Base-by-base conservation (phyloP, 176 grass and related monocot species). In the Aegilops sharonensis region DNA sequence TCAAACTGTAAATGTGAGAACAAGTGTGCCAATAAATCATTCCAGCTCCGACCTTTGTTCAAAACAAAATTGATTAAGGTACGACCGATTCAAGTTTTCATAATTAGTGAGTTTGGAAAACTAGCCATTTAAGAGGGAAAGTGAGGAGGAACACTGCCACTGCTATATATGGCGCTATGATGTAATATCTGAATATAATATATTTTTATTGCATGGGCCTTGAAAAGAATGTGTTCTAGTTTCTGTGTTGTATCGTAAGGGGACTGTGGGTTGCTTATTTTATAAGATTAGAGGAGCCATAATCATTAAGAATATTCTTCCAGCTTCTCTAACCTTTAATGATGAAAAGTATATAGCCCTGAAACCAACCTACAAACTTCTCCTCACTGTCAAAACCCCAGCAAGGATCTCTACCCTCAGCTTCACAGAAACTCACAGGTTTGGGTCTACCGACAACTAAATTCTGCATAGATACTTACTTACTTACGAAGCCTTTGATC, bases 321-420 rank as follows among this genome's bases (percentile, higher is more conserved):
- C 54, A 57, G 54, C 54, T 57, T 57, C 54, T 94, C 94, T 52
- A 52, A 52, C 15, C 14, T 85, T 85, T 87, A 90, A 94, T 94
- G 50, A 99, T 87, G 78, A 85, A 99, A 30, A 94, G 87, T 68
- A 99, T 90, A 87, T 94, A 97, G 57, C 94, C 97, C 78, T 90
- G 87, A 86, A 99, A 99, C 94, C 97, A 99, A 61, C 92, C 90
- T 72, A 94, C 80, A 81, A 97, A 94, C 75, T 90, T 97, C 78
- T 96, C 93, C 79, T 96, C 92, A 64, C 97, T 92, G 81, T 99
- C 94, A 87, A 99, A 99, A 81, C 92, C 97, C 94, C 92, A 94
- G 72, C 94, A 99, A 84, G 92, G 94, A 81, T 94, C 92, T 93
- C 94, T 86, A 50, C 92, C 97, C 87, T 99, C 92, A 39, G 91